Percentiles rank a stretch among this genome's conserved stretches.
Evolutionary conservation across 768 basidiomycete species (phyloP).

Genomic region (Russula ochroleuca): DNA sequence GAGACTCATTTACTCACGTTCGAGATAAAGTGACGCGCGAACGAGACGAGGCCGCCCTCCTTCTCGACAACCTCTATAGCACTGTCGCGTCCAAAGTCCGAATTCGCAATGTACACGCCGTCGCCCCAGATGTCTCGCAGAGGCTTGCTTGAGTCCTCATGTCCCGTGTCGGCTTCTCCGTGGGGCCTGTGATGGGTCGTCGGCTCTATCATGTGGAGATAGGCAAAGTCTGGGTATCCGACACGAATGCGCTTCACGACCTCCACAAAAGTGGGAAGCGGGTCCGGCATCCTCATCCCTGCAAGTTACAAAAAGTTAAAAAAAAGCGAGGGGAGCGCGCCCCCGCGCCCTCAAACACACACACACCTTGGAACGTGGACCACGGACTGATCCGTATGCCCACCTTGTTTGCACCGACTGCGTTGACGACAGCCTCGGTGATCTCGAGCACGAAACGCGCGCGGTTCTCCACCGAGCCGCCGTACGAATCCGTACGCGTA

Average conservation of each 20-base stretch:
- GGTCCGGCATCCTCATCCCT: constrained; percentile 27
- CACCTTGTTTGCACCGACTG: constrained; percentile 37
- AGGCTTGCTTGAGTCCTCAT: constrained; percentile 27
- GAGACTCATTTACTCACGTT: constrained; percentile 9
- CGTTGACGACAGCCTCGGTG: constrained; percentile 35
- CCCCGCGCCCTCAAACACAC: background rate
- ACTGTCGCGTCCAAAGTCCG: constrained; percentile 28
- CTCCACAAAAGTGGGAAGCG: constrained; percentile 32
- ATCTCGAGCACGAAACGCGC: constrained; percentile 39
- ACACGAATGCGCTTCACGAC: constrained; percentile 30
- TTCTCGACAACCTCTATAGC: constrained; percentile 25
- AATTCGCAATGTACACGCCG: constrained; percentile 28
- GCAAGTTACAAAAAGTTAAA: background rate
- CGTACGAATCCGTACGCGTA: constrained; percentile 44
- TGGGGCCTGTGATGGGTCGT: background rate
- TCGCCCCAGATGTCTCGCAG: constrained; percentile 30
- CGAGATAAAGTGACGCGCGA: constrained; percentile 19
- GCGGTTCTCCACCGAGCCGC: constrained; percentile 46
- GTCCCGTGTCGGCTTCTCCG: background rate
- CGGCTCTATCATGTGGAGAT: constrained; percentile 36
- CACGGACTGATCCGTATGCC: constrained; percentile 38
- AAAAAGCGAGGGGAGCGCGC: too few species aligned
- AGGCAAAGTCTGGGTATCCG: constrained; percentile 16
- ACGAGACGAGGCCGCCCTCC: constrained; percentile 17
- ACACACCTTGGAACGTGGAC: constrained; percentile 8